Evolutionary conservation across 495 filamentous ascomycete species (phyloP).

Genomic region (Lasiosphaeriaceae sp.): DNA sequence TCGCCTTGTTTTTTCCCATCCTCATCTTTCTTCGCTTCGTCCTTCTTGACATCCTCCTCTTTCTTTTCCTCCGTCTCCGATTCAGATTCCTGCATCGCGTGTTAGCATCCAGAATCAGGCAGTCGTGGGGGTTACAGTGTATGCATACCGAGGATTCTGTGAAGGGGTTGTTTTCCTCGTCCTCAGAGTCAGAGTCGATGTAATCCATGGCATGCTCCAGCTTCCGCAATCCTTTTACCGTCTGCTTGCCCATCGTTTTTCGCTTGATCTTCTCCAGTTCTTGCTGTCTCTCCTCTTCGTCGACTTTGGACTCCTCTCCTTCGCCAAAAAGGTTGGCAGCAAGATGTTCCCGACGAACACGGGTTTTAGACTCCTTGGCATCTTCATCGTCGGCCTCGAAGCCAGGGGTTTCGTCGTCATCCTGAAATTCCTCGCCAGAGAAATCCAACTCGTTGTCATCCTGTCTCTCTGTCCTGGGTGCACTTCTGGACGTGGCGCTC

Average conservation of each 20-base stretch:
- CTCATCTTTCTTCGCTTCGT: constrained; percentile 64
- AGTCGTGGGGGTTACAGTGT: background rate
- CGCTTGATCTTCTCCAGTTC: constrained; percentile 63
- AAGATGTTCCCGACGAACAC: constrained; percentile 82
- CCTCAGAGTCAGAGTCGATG: constrained; percentile 65
- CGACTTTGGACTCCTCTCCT: constrained; percentile 81
- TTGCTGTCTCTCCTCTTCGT: constrained; percentile 69
- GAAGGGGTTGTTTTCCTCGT: constrained; percentile 59
- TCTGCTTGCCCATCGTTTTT: constrained; percentile 66
- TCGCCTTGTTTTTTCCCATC: constrained; percentile 65
- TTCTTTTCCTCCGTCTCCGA: constrained; percentile 39
- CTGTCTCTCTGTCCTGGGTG: constrained; percentile 47
- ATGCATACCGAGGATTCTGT: constrained; percentile 40
- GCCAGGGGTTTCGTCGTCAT: constrained; percentile 83
- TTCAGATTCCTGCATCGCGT: constrained; percentile 28
- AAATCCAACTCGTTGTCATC: constrained; percentile 60
- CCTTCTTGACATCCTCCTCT: constrained; percentile 42
- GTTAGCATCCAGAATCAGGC: constrained; percentile 9
- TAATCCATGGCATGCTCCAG: constrained; percentile 83
- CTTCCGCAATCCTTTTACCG: constrained; percentile 74
- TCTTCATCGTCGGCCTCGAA: constrained; percentile 86
- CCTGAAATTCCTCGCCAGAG: constrained; percentile 44
- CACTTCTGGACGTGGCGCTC: constrained; percentile 47
- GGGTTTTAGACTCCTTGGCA: constrained; percentile 75
- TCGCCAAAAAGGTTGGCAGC: constrained; percentile 82